A percentile compares a stretch with the other conserved stretches of the same genome.
Conservation (phyloP, 2,329 filamentous ascomycete species). For the Arthrinium puccinioides region DNA sequence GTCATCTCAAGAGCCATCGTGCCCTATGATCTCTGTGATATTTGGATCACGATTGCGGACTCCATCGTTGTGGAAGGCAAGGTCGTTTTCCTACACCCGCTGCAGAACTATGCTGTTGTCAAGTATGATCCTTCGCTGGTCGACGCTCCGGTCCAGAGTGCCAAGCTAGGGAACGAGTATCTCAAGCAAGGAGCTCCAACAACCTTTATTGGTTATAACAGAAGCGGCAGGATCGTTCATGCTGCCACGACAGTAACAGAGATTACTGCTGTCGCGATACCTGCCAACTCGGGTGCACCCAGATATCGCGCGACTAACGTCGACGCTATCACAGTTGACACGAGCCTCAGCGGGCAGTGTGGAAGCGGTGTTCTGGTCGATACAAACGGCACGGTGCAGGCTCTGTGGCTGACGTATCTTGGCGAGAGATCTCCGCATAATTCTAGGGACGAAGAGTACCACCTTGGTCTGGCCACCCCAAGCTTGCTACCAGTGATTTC, state of each 20-base stretch:
- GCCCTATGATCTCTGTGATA: constrained; percentile 94
- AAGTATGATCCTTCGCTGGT: constrained; percentile 91
- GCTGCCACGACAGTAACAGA: constrained; percentile 93
- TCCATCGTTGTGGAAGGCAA: constrained; percentile 92
- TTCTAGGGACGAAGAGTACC: constrained; percentile 91
- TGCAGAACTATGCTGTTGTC: constrained; percentile 94
- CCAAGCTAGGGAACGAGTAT: constrained; percentile 69
- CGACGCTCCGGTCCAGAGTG: constrained; percentile 87
- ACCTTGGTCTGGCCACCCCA: constrained; percentile 84
- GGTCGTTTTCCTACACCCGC: constrained; percentile 89
- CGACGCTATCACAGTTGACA: constrained; percentile 95
- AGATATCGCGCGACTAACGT: constrained; percentile 92
- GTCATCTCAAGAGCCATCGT: constrained; percentile 91
- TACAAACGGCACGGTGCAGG: constrained; percentile 87
- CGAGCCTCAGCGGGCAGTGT: constrained; percentile 81
- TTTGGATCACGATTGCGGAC: constrained; percentile 92
- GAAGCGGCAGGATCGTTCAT: constrained; percentile 88
- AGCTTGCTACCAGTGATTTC: constrained; percentile 83
- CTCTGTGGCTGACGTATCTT: constrained; percentile 93
- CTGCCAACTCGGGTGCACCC: constrained; percentile 84
- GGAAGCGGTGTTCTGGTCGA: constrained; percentile 88
- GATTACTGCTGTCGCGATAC: constrained; percentile 94
- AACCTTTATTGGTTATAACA: constrained; percentile 97
- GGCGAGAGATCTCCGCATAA: constrained; percentile 75
- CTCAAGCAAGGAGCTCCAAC: constrained; percentile 92